Evolutionary conservation across 23 red algal species (phyloP), one percentile per base, ranked within the genome.

Genomic region (Gracilaria vermiculophylla): DNA sequence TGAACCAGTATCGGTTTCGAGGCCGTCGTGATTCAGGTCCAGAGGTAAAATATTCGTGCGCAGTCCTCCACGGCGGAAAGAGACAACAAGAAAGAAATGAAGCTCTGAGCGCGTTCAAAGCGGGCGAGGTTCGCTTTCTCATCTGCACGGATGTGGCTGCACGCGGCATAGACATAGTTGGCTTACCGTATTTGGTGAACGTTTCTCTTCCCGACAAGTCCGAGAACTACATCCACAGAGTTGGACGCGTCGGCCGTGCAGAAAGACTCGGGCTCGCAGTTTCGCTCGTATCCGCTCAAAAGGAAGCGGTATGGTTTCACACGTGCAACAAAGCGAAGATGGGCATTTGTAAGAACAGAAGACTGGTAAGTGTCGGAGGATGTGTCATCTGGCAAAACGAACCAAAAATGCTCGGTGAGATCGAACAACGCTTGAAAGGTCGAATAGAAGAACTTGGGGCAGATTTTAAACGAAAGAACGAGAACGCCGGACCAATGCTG

Each of bases 91-190:
- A 97, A 34, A 81, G 94, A 28, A 87, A 89, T 17, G 57, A 73
- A 48, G 83, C 90, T 13, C 60, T 97, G 71, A 67, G 64, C 29
- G 56, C 65, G 14, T 97, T 97, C 81, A 87, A 88, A 69, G 80
- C 51, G 45, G 82, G 89, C 10, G 88, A 97, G 50, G 85, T 85
- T 23, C 94, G 94, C 24, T 89, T 92, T 62, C 82, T 97, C 33
- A 85, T 97, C 43, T 97, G 94, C 58, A 98, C 96, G 8, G 96
- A 98, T 74, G 96, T 98, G 64, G 96, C 96, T 15, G 86, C 96
- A 17, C 80, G 96, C 21, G 96, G 96, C 6, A 87, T 98, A 39
- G 96, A 98, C 37, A 88, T 98, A 24, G 85, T 83, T 20, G 82
- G 62, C 13, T 62, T 98, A 41, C 91, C 93, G 42, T 98, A 87